Percentiles rank a stretch among this genome's conserved stretches.
phyloP scores from a whole-genome alignment of 1,284 basidiomycete genomes.

The Heterobasidion parviporum region DNA sequence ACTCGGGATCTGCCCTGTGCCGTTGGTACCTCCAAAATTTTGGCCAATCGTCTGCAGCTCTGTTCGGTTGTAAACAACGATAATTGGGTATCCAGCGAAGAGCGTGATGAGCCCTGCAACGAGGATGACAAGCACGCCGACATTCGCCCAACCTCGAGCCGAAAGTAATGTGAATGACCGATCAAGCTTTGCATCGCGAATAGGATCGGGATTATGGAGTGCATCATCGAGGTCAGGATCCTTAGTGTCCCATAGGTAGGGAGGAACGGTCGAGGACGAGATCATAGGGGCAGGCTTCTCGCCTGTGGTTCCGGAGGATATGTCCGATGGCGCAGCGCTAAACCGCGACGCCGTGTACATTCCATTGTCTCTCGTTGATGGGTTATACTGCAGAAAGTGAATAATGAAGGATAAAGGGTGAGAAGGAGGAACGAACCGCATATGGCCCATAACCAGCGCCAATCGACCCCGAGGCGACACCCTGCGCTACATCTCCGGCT shows the following conservation, averaged over 20 bases:
- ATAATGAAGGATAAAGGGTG: conserved; percentile 6
- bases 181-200: conserved; percentile 48
- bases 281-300: conserved; percentile 22
- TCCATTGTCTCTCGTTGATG: conserved; percentile 31
- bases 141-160: conserved; percentile 67
- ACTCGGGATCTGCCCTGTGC: conserved; percentile 53
- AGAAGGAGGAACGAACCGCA: conserved; percentile 42
- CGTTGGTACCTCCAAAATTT: conserved; percentile 71
- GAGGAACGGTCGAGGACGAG: conserved; percentile 40
- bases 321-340: conserved; percentile 52
- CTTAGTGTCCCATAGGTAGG: conserved; percentile 62
- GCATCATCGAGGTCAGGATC: conserved; percentile 74
- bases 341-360: conserved; percentile 46
- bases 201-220: conserved; percentile 68
- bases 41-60: conserved; percentile 26
- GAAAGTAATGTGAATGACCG: conserved; percentile 58
- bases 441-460: conserved; percentile 74
- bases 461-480: conserved; percentile 66
- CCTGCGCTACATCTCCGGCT: conserved; percentile 49
- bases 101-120: conserved; percentile 54
- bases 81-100: conserved; percentile 78
- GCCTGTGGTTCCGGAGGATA: conserved; percentile 33
- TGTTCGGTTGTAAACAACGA: conserved; percentile 38
- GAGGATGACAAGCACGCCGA: conserved; percentile 49
- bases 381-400: conserved; percentile 43